Base-by-base conservation (phyloP, 1,284 basidiomycete species). In the Boletellus sp. region DNA sequence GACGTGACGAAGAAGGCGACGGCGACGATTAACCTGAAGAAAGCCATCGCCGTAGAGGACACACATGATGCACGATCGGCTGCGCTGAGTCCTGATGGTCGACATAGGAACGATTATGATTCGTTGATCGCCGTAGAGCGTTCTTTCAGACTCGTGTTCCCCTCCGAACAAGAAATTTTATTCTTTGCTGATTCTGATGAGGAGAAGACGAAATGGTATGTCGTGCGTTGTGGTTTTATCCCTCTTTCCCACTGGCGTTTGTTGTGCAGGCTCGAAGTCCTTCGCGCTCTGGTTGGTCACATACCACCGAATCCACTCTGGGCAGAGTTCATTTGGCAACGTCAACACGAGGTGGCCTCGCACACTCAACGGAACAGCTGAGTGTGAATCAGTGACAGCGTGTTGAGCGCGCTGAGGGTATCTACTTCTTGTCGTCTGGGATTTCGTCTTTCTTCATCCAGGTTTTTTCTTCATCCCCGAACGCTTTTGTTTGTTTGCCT, bases 131-230 rank as follows among this genome's bases (percentile, higher is more conserved):
- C 86, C 51, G 83, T 93, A 18, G 89, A 93, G 58, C 81, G 91
- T 43, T 93, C 89, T 3, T 97, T 98, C 82, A 79, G 88, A 47
- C 71, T 99, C 44, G 71, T 86, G 8, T 98, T 99, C 71, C 80
- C 82, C 5, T 80, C 85, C 47, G 82, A 85, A 37, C 85, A 95
- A 62, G 82, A 86, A 51, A 97, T 98, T 58, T 71, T 81, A 6
- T 97, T 98, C 76, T 93, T 89, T 62, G 92, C 95, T 30, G 95
- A 98, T 69, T 89, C 84, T 12, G 90, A 95, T 58, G 86, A 86
- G 55, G 91, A 94, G 66, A 97, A 97, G 72, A 71, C 75, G 15
- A 80, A 78, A 71, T 99, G 95, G 95, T 93, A 67, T 63, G 86
- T 76, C n/a, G 13, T 35, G 8, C 12, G 2, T 32, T 4, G 5